Evolutionary conservation across 2,329 filamentous ascomycete genomes (phyloP).

Genomic region (Paraconiothyrium brasiliense): DNA sequence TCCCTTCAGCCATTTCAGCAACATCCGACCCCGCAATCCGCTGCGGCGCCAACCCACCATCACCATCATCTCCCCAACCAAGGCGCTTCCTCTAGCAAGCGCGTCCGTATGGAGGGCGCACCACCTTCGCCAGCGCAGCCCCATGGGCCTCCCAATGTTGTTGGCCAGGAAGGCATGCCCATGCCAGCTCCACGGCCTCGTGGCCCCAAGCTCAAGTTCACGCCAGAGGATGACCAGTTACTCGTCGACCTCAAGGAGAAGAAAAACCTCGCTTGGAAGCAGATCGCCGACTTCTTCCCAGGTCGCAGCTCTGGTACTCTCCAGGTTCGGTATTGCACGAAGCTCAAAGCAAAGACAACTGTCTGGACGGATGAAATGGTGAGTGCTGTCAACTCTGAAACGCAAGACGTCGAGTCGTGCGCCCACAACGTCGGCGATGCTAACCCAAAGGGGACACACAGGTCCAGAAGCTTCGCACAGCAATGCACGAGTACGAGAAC

Average conservation of each 20-base stretch:
- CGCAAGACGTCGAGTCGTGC: constrained; percentile 45
- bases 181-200: constrained; percentile 80
- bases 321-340: constrained; percentile 94
- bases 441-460: constrained; percentile 54
- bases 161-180: constrained; percentile 89
- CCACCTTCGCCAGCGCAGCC: constrained; percentile 48
- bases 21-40: constrained; percentile 34
- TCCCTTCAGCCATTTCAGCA: constrained; percentile 48
- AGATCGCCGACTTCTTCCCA: constrained; percentile 96
- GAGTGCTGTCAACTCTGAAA: constrained; percentile 53
- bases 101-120: constrained; percentile 63
- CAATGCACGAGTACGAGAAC: constrained; percentile 85
- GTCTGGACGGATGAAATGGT: constrained; percentile 95
- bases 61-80: constrained; percentile 85
- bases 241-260: constrained; percentile 93
- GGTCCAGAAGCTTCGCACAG: constrained; percentile 80
- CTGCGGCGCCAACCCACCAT: constrained; percentile 58
- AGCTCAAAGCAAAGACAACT: constrained; percentile 91
- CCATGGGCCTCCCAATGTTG: constrained; percentile 80
- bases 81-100: constrained; percentile 64
- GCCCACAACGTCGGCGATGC: constrained; percentile 41
- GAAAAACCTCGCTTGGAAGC: constrained; percentile 95
- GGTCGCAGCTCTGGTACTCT: constrained; percentile 88
- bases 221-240: constrained; percentile 86
- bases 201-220: constrained; percentile 93